Evolutionary conservation across 192 early-diverging fungal genomes (phyloP), one percentile per base, ranked within the genome.

Genomic region (Spizellomyces sp.): DNA sequence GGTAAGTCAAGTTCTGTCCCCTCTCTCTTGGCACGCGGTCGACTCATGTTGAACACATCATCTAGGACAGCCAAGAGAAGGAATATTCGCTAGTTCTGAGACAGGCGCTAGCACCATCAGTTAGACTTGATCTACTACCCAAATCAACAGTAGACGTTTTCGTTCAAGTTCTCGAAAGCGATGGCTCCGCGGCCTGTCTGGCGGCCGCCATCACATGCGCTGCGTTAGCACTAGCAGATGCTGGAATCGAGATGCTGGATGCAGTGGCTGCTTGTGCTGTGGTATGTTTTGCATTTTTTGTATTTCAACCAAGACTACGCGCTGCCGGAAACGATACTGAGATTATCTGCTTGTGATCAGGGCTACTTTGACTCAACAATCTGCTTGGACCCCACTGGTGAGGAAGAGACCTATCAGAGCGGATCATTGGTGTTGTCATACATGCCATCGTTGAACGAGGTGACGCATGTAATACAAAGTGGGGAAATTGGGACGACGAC

Each of bases 231-330:
- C 70, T 95, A 10, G 90, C 91, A 9, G 91, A 95, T 79, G 92
- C 93, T 10, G 92, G 92, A 14, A 91, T 95, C 62, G 91, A 94
- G 73, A 93, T 95, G 91, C 67, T 80, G 50, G 93, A 95, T 77
- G 75, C 82, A n/a, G 92, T 95, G 7, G 87, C 88, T 7, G 92
- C 86, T 10, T 88, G 84, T 62, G 82, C 92, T 10, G 88, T 87
- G n/a, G 88, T 88, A 83, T 66, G 76, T 45, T 62, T 27, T 58
- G 4, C 64, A 22, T 61, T 59, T 10, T 1, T 22, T 22, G 17
- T 10, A 36, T 36, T 3, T 36, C 27, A 36, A 36, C 27, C 27
- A 36, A 36, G 27, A 36, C 27, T 0, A 36, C 27, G 15, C 48
- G 9, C 6, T 22, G 21, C 8, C n/a, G 48, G 14, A 65, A 65